Evolutionary conservation across 805 yeast genomes (phyloP), one percentile per base, ranked within the genome.

Genomic region (Saturnispora zaruensis): DNA sequence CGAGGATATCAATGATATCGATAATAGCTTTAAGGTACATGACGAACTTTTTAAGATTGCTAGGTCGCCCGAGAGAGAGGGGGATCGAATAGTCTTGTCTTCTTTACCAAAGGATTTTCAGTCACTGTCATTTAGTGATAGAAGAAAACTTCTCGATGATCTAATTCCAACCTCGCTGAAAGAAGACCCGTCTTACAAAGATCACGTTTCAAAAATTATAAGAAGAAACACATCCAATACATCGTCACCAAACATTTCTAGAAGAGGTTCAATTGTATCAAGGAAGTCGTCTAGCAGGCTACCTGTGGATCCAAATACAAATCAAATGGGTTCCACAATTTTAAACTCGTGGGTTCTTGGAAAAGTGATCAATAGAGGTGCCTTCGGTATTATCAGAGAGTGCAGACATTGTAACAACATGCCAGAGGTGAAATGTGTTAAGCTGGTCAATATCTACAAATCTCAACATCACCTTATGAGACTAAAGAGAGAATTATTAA

Each of bases 281-380:
- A 51, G 53, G 11, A 41, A 49, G 30, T 56, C 65, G 4, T 58
- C 66, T 3, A 58, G 62, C 8, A 55, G 33, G 13, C 40, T 30
- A 33, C 7, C 20, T 8, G 41, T 46, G 2, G 51, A 54, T 3
- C 51, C 52, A 3, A 52, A 63, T 41, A 41, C 46, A 2, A 85
- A 81, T 57, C 87, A 83, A 51, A 78, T 76, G 52, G 96, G 95
- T 0, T 82, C 85, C 13, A 63, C 74, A 23, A 78, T 88, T 1
- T 56, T 83, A 68, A 81, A 78, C 14, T 52, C 51, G 4, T 72
- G 75, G 68, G 63, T 61, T 28, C 62, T 89, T 28, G 96, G 95
- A 1, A 80, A 79, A 56, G 75, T 83, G 9, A 82, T 88, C 53
- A 96, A 96, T 1, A 79, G 78, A 61, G 96, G 97, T 13, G 95